Evolutionary conservation across 805 yeast genomes (phyloP), one percentile per base, ranked within the genome.

Genomic region (Candida silvicultrix): DNA sequence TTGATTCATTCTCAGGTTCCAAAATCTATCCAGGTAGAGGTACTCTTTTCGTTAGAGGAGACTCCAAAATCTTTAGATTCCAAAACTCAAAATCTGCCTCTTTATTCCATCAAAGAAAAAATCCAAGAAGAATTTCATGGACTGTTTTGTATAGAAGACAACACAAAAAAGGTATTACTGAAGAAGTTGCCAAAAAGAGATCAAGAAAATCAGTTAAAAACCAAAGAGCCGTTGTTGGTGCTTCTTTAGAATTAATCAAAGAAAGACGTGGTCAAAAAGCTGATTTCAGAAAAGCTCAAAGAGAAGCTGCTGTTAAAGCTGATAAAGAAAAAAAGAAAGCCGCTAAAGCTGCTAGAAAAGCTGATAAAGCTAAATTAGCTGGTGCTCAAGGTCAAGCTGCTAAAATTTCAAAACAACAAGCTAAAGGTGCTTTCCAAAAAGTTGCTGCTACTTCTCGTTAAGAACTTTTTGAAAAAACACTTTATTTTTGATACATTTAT

Each of bases 21-120:
- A 94, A 92, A 81, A 92, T 94, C 83, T 94, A 92, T 95, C 99
- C 99, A 81, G 99, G 99, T 79, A 89, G 97, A 83, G 98, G 99
- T 78, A 89, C 95, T 73, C 84, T 94, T 74, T 94, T 88, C 72
- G 89, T 94, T 77, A 89, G 99, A 80, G 98, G 98, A 68, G 99
- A 94, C 89, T 90, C 98, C 71, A 94, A 94, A 84, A 77, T 90
- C 69, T 94, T 94, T 96, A 90, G 99, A 84, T 94, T 94, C 94
- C 95, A 86, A 75, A 83, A 87, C 74, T 86, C 97, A 64, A 94
- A 94, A 80, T 82, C 95, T 70, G 92, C 96, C 67, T 89, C 98
- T 71, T 85, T 94, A 69, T 94, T 94, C 94, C 83, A 84, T 71
- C 99, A 94, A 83, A 89, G 97, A 85, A 94, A 94, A 95, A 94